A percentile compares a stretch with the other conserved stretches of the same genome.
Conservation (phyloP, 495 filamentous ascomycete species). For the Podospora appendiculata region DNA sequence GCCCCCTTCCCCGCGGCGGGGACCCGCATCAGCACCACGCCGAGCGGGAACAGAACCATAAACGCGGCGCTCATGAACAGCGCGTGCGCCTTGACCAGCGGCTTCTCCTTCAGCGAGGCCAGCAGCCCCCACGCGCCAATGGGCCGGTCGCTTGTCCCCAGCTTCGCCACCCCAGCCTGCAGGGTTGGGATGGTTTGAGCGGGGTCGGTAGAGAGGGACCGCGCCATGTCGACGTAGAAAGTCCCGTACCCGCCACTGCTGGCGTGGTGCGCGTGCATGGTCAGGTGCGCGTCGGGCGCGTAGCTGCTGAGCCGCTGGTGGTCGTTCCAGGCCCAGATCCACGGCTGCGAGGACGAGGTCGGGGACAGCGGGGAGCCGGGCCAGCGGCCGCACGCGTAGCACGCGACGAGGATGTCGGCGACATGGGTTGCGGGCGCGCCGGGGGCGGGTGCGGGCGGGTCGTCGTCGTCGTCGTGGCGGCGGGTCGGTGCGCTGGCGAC, state of each 20-base stretch:
- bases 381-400: constrained; percentile 16
- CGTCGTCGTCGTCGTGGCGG: constrained; percentile 8
- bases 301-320: constrained; percentile 12
- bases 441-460: background rate
- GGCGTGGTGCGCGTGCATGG: constrained; percentile 16
- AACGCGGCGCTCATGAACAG: constrained; percentile 15
- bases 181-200: background rate
- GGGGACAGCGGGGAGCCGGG: constrained; percentile 6
- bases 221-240: constrained; percentile 17
- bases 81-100: constrained; percentile 10
- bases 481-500: background rate
- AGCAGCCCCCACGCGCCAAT: constrained; percentile 6
- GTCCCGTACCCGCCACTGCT: constrained; percentile 11
- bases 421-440: constrained; percentile 1
- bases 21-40: constrained; percentile 11
- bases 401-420: constrained; percentile 10
- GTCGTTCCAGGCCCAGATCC: constrained; percentile 26
- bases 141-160: constrained; percentile 7
- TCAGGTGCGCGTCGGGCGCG: constrained; percentile 7
- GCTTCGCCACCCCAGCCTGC: background rate
- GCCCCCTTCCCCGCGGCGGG: background rate
- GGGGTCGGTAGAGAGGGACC: background rate
- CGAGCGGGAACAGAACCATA: constrained; percentile 14
- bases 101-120: constrained; percentile 2
- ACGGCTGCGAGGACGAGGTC: constrained; percentile 14